Conservation (phyloP, 192 early-diverging fungal genomes). For the Umbelopsis vinacea region DNA sequence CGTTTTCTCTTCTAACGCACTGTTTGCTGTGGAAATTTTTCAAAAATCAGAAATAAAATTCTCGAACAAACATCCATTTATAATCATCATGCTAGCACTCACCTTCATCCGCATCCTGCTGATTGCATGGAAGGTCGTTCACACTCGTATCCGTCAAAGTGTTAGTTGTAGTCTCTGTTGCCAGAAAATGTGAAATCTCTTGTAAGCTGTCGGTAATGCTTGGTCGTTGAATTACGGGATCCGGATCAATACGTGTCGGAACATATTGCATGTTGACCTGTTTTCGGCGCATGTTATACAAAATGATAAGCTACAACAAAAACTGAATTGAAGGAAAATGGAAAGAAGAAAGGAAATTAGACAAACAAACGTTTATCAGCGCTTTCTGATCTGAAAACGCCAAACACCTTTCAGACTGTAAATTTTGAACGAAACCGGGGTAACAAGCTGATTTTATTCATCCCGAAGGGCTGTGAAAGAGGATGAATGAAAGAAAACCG, state of each 20-base stretch:
- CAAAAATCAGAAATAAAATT: too few species aligned
- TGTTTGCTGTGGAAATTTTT: too few species aligned
- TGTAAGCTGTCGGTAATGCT: slow-evolving; percentile 2
- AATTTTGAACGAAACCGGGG: slow-evolving; percentile 13
- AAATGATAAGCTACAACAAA: too few species aligned
- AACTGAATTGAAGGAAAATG: too few species aligned
- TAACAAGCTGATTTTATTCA: not conserved
- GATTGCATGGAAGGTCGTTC: not conserved
- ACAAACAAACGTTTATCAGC: not conserved
- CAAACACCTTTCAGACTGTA: not conserved
- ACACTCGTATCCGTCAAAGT: not conserved
- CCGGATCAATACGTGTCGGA: not conserved
- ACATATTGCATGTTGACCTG: slow-evolving; percentile 12
- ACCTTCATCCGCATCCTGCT: not conserved
- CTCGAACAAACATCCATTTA: too few species aligned
- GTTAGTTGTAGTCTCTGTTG: not conserved
- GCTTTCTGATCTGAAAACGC: not conserved
- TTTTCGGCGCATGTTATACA: slow-evolving; percentile 7
- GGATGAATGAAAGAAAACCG: too few species aligned
- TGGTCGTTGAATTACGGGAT: not conserved
- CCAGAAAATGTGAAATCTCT: not conserved
- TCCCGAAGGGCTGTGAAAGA: not conserved
- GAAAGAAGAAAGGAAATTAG: not conserved
- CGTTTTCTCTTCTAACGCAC: not conserved
- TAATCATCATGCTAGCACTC: not conserved